Evolutionary conservation across 2,329 filamentous ascomycete species (phyloP), one percentile per base, ranked within the genome.

Genomic region (Xylaria sp.): DNA sequence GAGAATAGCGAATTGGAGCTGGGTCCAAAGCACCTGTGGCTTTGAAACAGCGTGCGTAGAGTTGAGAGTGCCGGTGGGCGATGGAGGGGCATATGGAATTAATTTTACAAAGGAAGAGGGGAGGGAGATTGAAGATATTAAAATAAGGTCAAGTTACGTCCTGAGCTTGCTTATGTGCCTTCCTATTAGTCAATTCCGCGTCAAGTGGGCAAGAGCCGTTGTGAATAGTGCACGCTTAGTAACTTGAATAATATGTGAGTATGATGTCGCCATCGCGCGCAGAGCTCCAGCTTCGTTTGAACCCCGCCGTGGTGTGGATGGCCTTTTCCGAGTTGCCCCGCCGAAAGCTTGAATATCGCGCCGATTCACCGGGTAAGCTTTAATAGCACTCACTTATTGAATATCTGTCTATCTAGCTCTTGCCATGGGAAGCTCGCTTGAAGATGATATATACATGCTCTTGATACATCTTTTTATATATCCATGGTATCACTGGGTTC

Each of bases 181-280:
- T 37, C 53, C 19, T 33, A 47, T 47, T 56, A 28, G 35, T 33
- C 43, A 57, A 37, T 49, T 12, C 33, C 23, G 7, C n/a, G 14
- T 9, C n/a, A 7, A 14, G 4, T 21, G 14, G 19, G 42, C 31
- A 17, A 5, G 11, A 33, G 19, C 12, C 9, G 40, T n/a, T n/a
- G 9, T 14, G 37, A 21, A 14, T 21, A 42, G 40, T 28, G n/a
- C n/a, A n/a, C n/a, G n/a, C n/a, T 31, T 45, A n/a, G 21, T n/a
- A 19, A 53, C 49, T 61, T 46, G 46, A 64, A 4, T n/a, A n/a
- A 8, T 17, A 56, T n/a, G 14, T 43, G 28, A 2, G 12, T 49
- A 47, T 19, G 42, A 64, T 64, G 59, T 61, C 62, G 62, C 62
- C 58, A 64, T 64, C 28, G 28, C 50, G 58, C 37, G 33, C 14